Evolutionary conservation across 1,284 basidiomycete genomes (phyloP), one percentile per base, ranked within the genome.

Genomic region (Earliella scabrosa): DNA sequence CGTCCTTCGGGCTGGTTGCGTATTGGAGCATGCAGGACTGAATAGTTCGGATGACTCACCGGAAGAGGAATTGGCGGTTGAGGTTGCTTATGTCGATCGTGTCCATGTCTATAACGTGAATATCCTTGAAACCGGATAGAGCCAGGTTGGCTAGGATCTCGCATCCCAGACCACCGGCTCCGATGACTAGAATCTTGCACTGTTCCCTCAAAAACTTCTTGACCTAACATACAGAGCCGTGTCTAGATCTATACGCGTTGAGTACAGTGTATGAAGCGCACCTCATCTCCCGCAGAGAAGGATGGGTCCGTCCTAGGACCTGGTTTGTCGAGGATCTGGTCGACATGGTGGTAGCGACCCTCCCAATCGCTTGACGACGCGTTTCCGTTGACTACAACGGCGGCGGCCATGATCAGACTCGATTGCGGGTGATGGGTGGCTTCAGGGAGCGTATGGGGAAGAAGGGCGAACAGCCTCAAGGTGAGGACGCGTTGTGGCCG

Each of bases 21-120:
- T 44, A 40, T 49, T 21, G 43, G 36, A 13, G 46, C 11, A 34
- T 35, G 26, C 48, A 27, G 5, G n/a, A 34, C 3, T 8, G 13
- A 36, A 10, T 16, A 38, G 44, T 7, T n/a, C 8, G 5, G 24
- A 26, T 16, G 18, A 66, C 81, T 51, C 64, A 94, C 95, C 97
- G 84, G 78, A 99, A 99, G 41, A 99, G 79, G 73, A 99, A 99
- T 74, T 99, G 97, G 43, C 97, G 85, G 75, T 99, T 99, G 64
- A 99, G 81, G 70, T 99, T 99, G 68, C 95, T 97, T 67, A 99
- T 93, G 73, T 99, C 97, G 72, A 99, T 99, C 4, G 97, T 98
- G 78, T 99, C 97, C 97, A 99, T 99, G 79, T 99, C 97, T 71
- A 99, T 99, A 64, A 99, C 95, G 78, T 99, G 94, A 60, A 99